Evolutionary conservation across 441 rosid species (phyloP).

Genomic region (Breynia disticha): DNA sequence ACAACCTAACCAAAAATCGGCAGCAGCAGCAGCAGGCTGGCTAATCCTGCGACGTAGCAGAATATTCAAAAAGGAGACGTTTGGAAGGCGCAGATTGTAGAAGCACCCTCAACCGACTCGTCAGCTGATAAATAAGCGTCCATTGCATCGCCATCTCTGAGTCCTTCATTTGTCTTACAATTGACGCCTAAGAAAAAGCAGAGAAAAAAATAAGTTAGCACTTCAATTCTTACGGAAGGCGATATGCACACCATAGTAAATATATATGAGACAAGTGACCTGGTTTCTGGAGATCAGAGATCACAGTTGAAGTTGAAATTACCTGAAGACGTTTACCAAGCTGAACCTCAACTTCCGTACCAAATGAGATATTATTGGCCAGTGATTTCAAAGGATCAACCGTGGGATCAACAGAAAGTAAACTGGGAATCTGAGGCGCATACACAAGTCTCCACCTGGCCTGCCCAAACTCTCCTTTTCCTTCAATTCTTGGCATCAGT

Average conservation of each 20-base stretch:
- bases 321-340: conserved; percentile 96
- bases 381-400: conserved; percentile 87
- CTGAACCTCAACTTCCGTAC: conserved; percentile 94
- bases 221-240: too few relatives aligned
- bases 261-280: not conserved
- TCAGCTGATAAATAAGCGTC: conserved; percentile 85
- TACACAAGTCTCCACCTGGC: conserved; percentile 98
- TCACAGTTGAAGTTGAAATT: conserved; percentile 2
- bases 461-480: conserved; percentile 87
- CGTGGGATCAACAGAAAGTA: conserved; percentile 93
- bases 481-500: conserved; percentile 93
- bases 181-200: conserved; percentile 49
- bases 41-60: conserved; percentile 88
- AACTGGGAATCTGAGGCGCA: conserved; percentile 93
- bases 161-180: conserved; percentile 92
- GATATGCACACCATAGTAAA: not conserved
- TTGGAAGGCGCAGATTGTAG: conserved; percentile 85
- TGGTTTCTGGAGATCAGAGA: not conserved
- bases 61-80: conserved; percentile 83
- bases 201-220: not conserved
- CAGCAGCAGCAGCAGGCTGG: not conserved
- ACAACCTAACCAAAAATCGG: too few relatives aligned
- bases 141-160: conserved; percentile 96
- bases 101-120: conserved; percentile 80
- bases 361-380: conserved; percentile 80